Evolutionary conservation across 129 eudicot species (phyloP).

Genomic region (Flaveria linearis): DNA sequence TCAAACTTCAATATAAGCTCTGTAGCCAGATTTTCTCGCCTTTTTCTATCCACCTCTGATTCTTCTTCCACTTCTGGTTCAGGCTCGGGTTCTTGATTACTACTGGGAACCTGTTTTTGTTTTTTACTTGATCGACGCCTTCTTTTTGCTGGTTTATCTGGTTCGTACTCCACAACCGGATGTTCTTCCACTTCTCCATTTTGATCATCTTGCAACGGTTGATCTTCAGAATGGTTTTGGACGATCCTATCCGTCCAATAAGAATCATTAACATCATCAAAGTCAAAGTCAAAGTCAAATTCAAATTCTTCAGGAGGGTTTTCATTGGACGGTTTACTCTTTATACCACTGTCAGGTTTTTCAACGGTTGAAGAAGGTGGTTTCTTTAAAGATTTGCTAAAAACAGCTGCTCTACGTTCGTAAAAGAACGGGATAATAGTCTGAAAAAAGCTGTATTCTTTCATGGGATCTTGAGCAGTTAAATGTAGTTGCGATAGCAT

Average conservation of each 20-base stretch:
- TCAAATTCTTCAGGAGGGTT: conserved; percentile 45
- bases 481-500: conserved; percentile 66
- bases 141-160: conserved; percentile 41
- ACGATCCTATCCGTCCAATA: conserved; percentile 90
- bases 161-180: conserved; percentile 40
- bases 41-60: conserved; percentile 36
- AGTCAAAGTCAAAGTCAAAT: conserved; percentile 52
- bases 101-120: conserved; percentile 31
- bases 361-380: conserved; percentile 22
- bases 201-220: conserved; percentile 43
- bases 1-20: conserved; percentile 65
- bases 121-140: conserved; percentile 48
- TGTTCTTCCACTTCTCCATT: conserved; percentile 40
- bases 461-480: conserved; percentile 70
- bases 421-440: conserved; percentile 54
- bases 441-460: conserved; percentile 41
- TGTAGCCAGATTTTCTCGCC: conserved; percentile 55
- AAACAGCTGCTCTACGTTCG: conserved; percentile 54
- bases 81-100: conserved; percentile 17
- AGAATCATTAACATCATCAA: conserved; percentile 73
- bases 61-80: conserved; percentile 32
- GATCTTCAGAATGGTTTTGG: conserved; percentile 68
- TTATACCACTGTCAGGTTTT: conserved; percentile 37
- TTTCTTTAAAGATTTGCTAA: conserved; percentile 40
- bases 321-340: conserved; percentile 41